Conservation (phyloP, 805 yeast genomes). For the Cyberlindnera lachancei region DNA sequence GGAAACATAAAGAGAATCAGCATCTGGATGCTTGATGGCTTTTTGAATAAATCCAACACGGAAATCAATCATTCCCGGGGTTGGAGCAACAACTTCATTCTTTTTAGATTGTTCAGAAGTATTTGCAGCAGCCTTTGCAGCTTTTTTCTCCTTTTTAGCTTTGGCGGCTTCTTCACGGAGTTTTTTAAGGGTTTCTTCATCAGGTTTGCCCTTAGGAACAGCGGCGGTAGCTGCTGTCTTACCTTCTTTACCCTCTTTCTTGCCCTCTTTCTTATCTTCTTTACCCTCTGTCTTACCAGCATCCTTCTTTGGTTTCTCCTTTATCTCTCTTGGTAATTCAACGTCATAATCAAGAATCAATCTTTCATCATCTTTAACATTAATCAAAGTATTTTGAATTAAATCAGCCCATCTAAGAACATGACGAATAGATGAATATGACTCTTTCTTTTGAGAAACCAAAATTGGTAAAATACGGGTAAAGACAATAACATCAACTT, state of each 20-base stretch:
- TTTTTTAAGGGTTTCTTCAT: conserved; percentile 39
- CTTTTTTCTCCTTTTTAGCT: conserved; percentile 57
- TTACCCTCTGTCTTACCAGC: conserved; percentile 16
- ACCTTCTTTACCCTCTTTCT: conserved; percentile 29
- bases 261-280: conserved; percentile 29
- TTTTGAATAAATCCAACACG: conserved; percentile 96
- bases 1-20: conserved; percentile 92
- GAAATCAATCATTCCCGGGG: conserved; percentile 82
- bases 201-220: conserved; percentile 37
- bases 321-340: conserved; percentile 68
- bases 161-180: conserved; percentile 49
- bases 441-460: conserved; percentile 43
- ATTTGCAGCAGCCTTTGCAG: conserved; percentile 44
- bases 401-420: conserved; percentile 89
- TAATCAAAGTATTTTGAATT: conserved; percentile 60
- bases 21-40: conserved; percentile 96
- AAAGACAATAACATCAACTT: conserved; percentile 66
- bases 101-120: conserved; percentile 44
- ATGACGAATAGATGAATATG: conserved; percentile 66
- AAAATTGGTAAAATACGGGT: conserved; percentile 53
- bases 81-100: conserved; percentile 54
- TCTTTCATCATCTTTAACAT: conserved; percentile 46
- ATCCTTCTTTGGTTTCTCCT: conserved; percentile 48
- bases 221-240: no score
- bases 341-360: conserved; percentile 50